Conservation (phyloP, 106 monocot species). For the Alisma plantagoaquatica region DNA sequence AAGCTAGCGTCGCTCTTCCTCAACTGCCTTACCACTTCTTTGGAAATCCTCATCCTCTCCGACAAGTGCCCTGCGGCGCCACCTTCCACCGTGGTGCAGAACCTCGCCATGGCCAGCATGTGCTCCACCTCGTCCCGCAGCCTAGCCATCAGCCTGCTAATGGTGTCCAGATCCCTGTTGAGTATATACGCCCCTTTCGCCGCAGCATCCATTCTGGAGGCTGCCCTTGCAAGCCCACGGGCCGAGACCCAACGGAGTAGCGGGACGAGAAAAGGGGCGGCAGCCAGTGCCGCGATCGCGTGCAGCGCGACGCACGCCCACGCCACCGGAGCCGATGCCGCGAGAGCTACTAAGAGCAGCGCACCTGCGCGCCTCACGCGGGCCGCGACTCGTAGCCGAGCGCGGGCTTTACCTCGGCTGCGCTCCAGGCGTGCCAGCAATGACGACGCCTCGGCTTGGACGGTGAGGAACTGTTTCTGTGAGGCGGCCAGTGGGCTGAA, state of each 20-base stretch:
- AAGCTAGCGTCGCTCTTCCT: constrained; percentile 37
- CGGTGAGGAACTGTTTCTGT: constrained; percentile 14
- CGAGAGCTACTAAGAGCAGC: constrained; percentile 23
- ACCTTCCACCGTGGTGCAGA: too few species aligned
- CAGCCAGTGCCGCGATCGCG: constrained; percentile 30
- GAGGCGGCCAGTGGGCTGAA: constrained; percentile 9
- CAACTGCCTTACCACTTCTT: constrained; percentile 41
- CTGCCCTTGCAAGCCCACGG: constrained; percentile 6
- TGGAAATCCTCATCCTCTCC: too few species aligned
- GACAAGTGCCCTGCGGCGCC: too few species aligned
- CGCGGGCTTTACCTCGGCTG: constrained; percentile 20
- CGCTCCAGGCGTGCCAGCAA: constrained; percentile 40
- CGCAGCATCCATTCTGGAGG: constrained; percentile 50
- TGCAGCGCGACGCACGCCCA: constrained; percentile 38
- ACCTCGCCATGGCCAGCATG: constrained; percentile 25
- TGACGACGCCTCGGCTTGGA: constrained; percentile 23
- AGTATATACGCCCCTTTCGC: constrained; percentile 57
- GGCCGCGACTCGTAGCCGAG: constrained; percentile 21
- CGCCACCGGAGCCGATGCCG: constrained; percentile 18
- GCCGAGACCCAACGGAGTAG: constrained; percentile 6
- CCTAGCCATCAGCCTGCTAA: constrained; percentile 47
- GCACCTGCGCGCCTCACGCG: constrained; percentile 20
- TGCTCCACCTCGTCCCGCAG: constrained; percentile 53
- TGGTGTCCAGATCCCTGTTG: constrained; percentile 60
- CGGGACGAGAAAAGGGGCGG: too few species aligned